Percentiles rank a stretch among this genome's conserved stretches.
Evolutionary conservation across 257 asterid genomes (phyloP).

Genomic region (Plectranthus barbatus): DNA sequence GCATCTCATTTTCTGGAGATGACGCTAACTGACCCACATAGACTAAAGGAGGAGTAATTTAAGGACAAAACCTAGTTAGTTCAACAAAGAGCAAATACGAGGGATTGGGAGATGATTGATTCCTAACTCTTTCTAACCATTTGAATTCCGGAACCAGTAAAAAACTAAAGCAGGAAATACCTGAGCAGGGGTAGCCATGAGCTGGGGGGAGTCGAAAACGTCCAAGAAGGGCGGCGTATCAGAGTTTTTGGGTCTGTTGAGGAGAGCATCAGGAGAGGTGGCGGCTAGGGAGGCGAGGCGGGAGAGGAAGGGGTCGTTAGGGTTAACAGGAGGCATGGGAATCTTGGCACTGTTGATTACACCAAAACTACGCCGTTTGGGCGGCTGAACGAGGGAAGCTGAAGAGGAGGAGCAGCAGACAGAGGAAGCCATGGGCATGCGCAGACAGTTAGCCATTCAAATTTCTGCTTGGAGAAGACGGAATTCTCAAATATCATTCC

Average conservation of each 20-base stretch:
- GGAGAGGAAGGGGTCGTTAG: constrained; percentile 69
- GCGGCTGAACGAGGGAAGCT: constrained; percentile 17
- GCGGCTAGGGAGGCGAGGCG: constrained; percentile 75
- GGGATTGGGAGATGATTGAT: neutral
- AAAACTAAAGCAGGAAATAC: constrained; percentile 19
- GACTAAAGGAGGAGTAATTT: neutral
- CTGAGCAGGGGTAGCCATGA: constrained; percentile 87
- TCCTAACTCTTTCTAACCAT: neutral
- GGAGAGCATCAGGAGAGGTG: constrained; percentile 50
- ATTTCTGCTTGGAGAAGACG: too few relatives aligned
- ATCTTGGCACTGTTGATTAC: constrained; percentile 28
- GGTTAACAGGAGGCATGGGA: constrained; percentile 74
- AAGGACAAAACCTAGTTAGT: too few relatives aligned
- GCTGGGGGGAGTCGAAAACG: constrained; percentile 59
- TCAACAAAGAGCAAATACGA: too few relatives aligned
- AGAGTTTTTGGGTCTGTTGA: constrained; percentile 41
- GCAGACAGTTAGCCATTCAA: constrained; percentile 51
- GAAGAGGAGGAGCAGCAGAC: constrained; percentile 41
- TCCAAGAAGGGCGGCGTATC: constrained; percentile 62
- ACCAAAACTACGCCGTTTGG: constrained; percentile 33
- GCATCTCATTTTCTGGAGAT: too few relatives aligned
- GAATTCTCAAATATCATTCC: neutral
- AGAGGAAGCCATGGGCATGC: constrained; percentile 53
- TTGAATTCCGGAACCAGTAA: too few relatives aligned
- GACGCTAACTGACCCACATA: neutral